Evolutionary conservation across 768 basidiomycete species (phyloP).

Genomic region (Terana coerulea): DNA sequence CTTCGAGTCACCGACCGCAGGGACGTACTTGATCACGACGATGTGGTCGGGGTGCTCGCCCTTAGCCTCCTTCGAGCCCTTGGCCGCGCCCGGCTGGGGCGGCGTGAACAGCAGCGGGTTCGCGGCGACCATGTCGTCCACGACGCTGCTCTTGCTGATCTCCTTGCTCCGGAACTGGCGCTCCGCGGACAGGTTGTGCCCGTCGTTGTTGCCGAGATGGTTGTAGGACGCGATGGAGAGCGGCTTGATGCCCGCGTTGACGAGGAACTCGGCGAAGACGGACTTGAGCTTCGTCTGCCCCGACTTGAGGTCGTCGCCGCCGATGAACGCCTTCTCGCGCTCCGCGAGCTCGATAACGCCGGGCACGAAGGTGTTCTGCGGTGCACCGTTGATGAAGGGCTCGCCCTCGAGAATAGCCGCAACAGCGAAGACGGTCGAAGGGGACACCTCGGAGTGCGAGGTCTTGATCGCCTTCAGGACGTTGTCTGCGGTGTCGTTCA

Average conservation of each 20-base stretch:
- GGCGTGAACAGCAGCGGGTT: conserved; percentile 91
- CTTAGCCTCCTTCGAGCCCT: conserved; percentile 53
- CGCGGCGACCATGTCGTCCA: conserved; percentile 96
- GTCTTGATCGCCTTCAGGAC: conserved; percentile 75
- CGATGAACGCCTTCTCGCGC: conserved; percentile 86
- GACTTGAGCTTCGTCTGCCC: conserved; percentile 98
- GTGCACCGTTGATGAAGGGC: conserved; percentile 96
- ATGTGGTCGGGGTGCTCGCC: conserved; percentile 98
- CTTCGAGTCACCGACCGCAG: conserved; percentile 96
- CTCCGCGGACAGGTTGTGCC: conserved; percentile 85
- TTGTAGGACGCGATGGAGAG: conserved; percentile 97
- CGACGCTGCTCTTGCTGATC: conserved; percentile 95
- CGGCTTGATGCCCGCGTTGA: conserved; percentile 98
- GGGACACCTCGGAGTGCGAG: conserved; percentile 93
- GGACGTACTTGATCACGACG: conserved; percentile 96
- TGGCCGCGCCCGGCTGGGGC: conserved; percentile 48
- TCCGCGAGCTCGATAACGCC: conserved; percentile 93
- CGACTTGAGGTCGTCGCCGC: conserved; percentile 96
- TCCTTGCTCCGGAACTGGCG: conserved; percentile 98
- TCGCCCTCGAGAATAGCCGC: conserved; percentile 93
- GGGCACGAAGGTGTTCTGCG: conserved; percentile 98
- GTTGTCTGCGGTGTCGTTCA: conserved; percentile 92
- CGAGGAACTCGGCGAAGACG: conserved; percentile 96
- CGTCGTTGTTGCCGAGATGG: conserved; percentile 98
- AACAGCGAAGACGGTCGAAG: conserved; percentile 93